These are phyloP conservation scores for Trypanosoma cruzi DNA, from an alignment of 208 protist species.

Conservation along the genomic window DNA sequence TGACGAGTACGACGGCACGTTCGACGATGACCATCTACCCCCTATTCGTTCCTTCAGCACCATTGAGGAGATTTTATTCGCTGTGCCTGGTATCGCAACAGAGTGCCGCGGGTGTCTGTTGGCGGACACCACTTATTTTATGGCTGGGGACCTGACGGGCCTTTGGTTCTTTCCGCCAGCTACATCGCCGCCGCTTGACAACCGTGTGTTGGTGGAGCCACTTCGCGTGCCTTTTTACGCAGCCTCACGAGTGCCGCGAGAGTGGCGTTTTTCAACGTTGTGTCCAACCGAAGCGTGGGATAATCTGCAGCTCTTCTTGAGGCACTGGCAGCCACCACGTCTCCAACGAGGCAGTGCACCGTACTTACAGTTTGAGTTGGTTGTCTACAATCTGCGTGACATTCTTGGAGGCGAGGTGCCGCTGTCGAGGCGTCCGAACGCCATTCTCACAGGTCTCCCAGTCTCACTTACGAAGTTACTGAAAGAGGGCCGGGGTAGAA, in stretches of 20 bases:
- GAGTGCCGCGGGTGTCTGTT: slow-evolving; percentile 86
- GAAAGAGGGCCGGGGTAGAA: slow-evolving; percentile 12
- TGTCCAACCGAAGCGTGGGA: slow-evolving; percentile 57
- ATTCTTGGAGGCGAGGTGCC: slow-evolving; percentile 52
- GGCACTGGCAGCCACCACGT: slow-evolving; percentile 29
- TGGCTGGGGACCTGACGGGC: slow-evolving; percentile 76
- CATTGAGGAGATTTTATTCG: slow-evolving; percentile 89
- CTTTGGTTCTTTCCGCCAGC: slow-evolving; percentile 45
- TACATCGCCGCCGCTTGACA: slow-evolving; percentile 27
- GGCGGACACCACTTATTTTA: slow-evolving; percentile 86
- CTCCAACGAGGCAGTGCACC: slow-evolving; percentile 12
- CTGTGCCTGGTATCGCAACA: slow-evolving; percentile 85
- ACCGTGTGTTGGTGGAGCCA: slow-evolving; percentile 38
- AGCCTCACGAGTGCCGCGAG: slow-evolving; percentile 38
- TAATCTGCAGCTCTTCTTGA: slow-evolving; percentile 32
- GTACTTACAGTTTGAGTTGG: slow-evolving; percentile 55
- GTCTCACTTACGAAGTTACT: slow-evolving; percentile 36
- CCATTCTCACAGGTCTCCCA: slow-evolving; percentile 58
- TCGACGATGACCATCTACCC: slow-evolving; percentile 28
- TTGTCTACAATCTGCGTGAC: slow-evolving; percentile 67
- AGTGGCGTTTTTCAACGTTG: slow-evolving; percentile 61
- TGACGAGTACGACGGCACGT: not conserved
- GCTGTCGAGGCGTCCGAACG: slow-evolving; percentile 45
- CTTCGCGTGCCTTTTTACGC: slow-evolving; percentile 58
- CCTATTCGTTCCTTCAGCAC: slow-evolving; percentile 72